Evolutionary conservation across 441 rosid species (phyloP), one percentile per base, ranked within the genome.

Genomic region (Gossypium gossypioides): DNA sequence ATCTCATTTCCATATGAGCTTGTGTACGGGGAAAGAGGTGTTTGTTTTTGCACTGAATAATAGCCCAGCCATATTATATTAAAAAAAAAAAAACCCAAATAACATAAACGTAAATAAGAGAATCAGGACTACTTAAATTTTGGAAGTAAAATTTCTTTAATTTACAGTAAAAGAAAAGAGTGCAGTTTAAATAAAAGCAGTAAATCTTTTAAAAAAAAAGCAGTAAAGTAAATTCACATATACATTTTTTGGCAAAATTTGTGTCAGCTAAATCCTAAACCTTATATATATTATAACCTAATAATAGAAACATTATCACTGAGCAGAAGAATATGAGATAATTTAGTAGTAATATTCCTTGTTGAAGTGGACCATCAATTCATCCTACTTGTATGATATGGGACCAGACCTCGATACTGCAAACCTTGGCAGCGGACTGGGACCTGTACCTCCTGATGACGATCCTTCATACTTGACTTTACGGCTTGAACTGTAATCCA

Each of bases 401-500:
- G 99, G 99, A 66, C 99, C 97, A 6, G 98, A 96, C 74, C 99
- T 91, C 50, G 99, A 96, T 42, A 87, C 96, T 0, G 98, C 96
- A 81, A 93, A 96, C 84, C 97, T 84, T 3, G 97, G 98, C 72
- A 95, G 77, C 0, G 98, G 95, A 72, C 96, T 90, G 55, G 92
- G 98, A 78, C 97, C 97, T 13, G 82, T 85, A 83, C 92, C 84
- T 56, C 84, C 91, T 2, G 97, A 88, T 69, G 86, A 81, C 8
- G 97, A 89, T 19, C 89, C 95, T 76, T 86, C 95, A 0, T 60
- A 61, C 77, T 84, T 89, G n/a, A 74, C 86, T 76, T 88, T 96
- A 21, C 91, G 87, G 89, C 89, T 87, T 54, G 89, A 85, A 79
- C 91, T 89, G 79, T 93, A 91, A 81, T 91, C 98, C 76, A 93